Evolutionary conservation across 1,284 basidiomycete species (phyloP), one percentile per base, ranked within the genome.

Genomic region (Ceratobasidium papillatum): DNA sequence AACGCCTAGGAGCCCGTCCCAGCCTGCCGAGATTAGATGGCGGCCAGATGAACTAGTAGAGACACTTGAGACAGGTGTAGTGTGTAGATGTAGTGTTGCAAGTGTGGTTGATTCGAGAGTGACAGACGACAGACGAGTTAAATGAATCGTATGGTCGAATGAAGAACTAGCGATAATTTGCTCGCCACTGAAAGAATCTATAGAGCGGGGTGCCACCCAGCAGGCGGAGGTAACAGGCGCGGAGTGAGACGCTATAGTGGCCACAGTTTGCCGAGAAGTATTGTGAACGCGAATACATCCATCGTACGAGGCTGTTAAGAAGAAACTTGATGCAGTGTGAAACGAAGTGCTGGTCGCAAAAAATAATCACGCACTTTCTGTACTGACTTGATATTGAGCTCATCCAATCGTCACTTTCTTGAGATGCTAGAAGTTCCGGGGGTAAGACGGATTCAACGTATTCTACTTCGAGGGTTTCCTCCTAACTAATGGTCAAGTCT

Each of bases 351-450:
- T 45, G 74, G 19, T 38, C 38, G 17, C 56, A 9, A 34, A 58
- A 19, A 36, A 45, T 43, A 75, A 64, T 34, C 51, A 84, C 91
- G 79, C 79, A 95, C 94, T 90, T 90, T 76, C 87, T 83, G 62
- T 91, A 80, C 75, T 85, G 83, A 74, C 92, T 90, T 52, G 91
- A 92, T 32, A 98, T 87, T 14, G 91, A 90, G 0, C 94, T 94
- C 0, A 98, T 91, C 97, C 96, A 99, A 78, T 98, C 96, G 77
- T 99, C 94, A 78, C 96, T 94, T 25, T 93, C 91, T 73, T 95
- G 87, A 41, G 91, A 87, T 0, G 91, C 88, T 80, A 95, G 87
- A 76, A 91, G 90, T 79, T 94, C 89, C 0, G 97, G 97, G 0
- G 97, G 96, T 81, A 99, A 85, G 0, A 98, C 89, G 34, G 91